A percentile compares a stretch with the other conserved stretches of the same genome.
Evolutionary conservation across 2,329 filamentous ascomycete species (phyloP).

Genomic region (Metarhizium rileyi): DNA sequence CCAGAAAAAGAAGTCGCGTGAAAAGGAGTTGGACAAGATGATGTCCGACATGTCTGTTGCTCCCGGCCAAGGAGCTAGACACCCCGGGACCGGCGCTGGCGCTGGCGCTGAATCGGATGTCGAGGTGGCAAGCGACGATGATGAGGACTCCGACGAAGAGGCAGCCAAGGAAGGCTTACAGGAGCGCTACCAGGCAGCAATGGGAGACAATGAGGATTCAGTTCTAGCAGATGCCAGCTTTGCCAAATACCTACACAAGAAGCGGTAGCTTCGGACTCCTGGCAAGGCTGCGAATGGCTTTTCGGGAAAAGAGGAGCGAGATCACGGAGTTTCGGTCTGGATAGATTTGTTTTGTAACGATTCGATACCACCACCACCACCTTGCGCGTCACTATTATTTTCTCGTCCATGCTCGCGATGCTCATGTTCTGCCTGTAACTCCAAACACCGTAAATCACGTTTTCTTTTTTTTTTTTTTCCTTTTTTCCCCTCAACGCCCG

Average conservation of each 20-base stretch:
- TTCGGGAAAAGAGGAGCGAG: not conserved
- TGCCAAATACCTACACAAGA: conserved; percentile 47
- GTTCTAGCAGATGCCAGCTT: conserved; percentile 49
- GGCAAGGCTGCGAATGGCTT: not conserved
- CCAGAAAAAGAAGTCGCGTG: conserved; percentile 58
- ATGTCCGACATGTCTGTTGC: conserved; percentile 77
- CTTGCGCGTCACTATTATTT: not conserved
- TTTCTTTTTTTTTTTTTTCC: not conserved
- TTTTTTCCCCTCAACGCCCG: not conserved
- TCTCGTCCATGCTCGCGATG: not conserved
- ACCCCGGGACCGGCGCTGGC: conserved; percentile 31
- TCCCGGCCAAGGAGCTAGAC: conserved; percentile 19
- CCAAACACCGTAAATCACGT: not conserved
- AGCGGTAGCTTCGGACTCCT: conserved; percentile 19
- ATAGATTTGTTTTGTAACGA: not conserved
- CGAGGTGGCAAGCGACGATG: conserved; percentile 47
- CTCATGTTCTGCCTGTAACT: not conserved
- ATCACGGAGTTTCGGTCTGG: not conserved
- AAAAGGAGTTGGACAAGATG: conserved; percentile 80
- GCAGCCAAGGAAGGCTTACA: conserved; percentile 57
- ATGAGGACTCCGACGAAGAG: conserved; percentile 48
- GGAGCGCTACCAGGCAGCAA: conserved; percentile 65
- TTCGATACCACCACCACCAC: not conserved
- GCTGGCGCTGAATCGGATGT: conserved; percentile 39
- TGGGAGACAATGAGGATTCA: conserved; percentile 48